Evolutionary conservation across 106 monocot genomes (phyloP).

Genomic region (Alisma plantagoaquatica): DNA sequence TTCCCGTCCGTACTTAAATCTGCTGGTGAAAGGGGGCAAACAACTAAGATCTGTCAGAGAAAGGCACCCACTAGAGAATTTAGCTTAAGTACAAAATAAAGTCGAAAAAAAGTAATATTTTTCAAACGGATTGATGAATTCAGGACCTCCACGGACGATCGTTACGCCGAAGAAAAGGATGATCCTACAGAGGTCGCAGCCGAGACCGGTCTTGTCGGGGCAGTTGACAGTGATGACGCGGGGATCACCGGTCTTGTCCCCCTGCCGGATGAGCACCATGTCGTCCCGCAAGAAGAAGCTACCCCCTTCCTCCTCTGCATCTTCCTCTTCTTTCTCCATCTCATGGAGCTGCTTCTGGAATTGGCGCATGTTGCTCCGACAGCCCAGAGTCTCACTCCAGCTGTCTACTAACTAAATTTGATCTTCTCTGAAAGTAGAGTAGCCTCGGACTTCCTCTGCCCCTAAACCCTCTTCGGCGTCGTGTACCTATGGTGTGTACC

Average conservation of each 20-base stretch:
- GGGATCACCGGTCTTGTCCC: slow-evolving; percentile 42
- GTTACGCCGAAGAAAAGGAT: slow-evolving; percentile 67
- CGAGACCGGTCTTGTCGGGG: slow-evolving; percentile 69
- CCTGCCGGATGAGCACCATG: slow-evolving; percentile 34
- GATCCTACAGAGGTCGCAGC: slow-evolving; percentile 60
- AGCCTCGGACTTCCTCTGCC: no score
- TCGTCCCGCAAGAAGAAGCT: slow-evolving; percentile 17
- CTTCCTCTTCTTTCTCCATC: slow-evolving; percentile 4
- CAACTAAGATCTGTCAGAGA: no score
- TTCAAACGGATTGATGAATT: background rate
- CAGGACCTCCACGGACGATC: slow-evolving; percentile 44
- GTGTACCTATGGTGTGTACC: no score
- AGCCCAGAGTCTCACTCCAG: no score
- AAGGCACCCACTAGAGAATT: no score
- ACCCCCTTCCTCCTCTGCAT: background rate
- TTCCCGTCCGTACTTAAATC: slow-evolving; percentile 83
- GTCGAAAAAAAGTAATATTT: background rate
- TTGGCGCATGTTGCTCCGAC: no score
- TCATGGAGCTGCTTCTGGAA: no score
- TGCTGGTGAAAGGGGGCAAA: slow-evolving; percentile 4
- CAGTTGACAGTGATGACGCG: no score
- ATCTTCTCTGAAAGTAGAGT: no score
- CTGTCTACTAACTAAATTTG: no score
- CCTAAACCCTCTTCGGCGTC: no score
- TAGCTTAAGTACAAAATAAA: background rate